A percentile compares a stretch with the other conserved stretches of the same genome.
phyloP scores from a whole-genome alignment of 2,329 filamentous ascomycete genomes.

The Mycocentrospora acerina region DNA sequence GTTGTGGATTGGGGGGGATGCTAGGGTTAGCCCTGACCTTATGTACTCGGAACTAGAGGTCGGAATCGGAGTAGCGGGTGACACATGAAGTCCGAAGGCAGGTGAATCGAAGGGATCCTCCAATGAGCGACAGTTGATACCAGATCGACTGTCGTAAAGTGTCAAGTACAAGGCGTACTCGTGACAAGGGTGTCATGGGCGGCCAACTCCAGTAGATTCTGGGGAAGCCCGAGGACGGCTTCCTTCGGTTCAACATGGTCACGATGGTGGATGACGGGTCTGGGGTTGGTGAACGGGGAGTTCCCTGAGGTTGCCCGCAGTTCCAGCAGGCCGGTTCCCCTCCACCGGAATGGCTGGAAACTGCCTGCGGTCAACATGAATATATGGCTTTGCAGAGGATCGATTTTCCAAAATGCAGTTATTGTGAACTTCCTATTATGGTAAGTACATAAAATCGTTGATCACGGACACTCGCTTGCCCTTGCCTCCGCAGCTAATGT shows the following conservation, averaged over 20 bases:
- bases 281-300: conserved; percentile 3
- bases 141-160: neutral
- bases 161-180: neutral
- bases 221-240: conserved; percentile 7
- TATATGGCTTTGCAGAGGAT: too few species aligned
- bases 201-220: conserved; percentile 3
- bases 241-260: conserved; percentile 8
- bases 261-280: neutral
- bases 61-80: conserved; percentile 8
- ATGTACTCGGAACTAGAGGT: conserved; percentile 4
- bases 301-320: too few species aligned
- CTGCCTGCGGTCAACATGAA: too few species aligned
- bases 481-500: conserved; percentile 7
- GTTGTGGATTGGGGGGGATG: too few species aligned
- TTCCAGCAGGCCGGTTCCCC: too few species aligned
- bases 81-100: conserved; percentile 8
- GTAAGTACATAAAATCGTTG: conserved; percentile 9
- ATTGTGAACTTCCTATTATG: conserved; percentile 4
- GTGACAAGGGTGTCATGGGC: conserved; percentile 4
- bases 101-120: neutral
- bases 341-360: too few species aligned
- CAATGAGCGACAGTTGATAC: neutral
- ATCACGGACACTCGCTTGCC: conserved; percentile 18
- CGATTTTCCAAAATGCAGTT: neutral
- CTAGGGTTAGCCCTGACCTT: neutral